These are phyloP conservation scores for Penicillium malachiteum DNA, from an alignment of 495 filamentous ascomycete species.

Conservation along the genomic window DNA sequence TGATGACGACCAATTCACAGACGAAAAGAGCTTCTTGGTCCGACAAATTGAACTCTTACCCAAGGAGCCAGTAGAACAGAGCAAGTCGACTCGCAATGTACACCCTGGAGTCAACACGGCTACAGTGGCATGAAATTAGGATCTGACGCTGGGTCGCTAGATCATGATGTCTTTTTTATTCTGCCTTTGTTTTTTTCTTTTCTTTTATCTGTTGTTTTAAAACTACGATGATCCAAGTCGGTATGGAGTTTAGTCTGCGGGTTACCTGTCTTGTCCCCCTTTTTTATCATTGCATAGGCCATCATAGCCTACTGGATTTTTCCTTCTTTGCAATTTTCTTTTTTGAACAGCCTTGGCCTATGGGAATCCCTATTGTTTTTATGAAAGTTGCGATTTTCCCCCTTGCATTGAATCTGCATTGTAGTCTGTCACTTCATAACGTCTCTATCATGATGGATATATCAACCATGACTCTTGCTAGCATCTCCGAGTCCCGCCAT, in stretches of 20 bases:
- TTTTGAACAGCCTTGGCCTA: constrained; percentile 14
- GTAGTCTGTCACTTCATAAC: not conserved
- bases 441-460: too few species aligned
- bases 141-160: constrained; percentile 16
- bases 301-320: constrained; percentile 13
- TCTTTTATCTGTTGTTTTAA: not conserved
- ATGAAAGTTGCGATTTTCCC: constrained; percentile 6
- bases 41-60: constrained; percentile 87
- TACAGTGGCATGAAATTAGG: constrained; percentile 26
- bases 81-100: constrained; percentile 32
- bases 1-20: constrained; percentile 97
- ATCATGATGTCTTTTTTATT: constrained; percentile 7
- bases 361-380: constrained; percentile 19
- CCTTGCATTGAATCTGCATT: constrained; percentile 16
- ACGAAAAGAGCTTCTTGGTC: constrained; percentile 94
- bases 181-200: constrained; percentile 3
- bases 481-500: not conserved
- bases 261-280: not conserved
- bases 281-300: constrained; percentile 21
- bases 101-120: constrained; percentile 37
- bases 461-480: not conserved
- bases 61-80: constrained; percentile 57
- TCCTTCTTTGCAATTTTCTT: not conserved
- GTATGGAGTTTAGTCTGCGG: not conserved
- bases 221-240: not conserved